Base-by-base conservation (phyloP, 2,329 filamentous ascomycete genomes). In the Exophiala viscosa region DNA sequence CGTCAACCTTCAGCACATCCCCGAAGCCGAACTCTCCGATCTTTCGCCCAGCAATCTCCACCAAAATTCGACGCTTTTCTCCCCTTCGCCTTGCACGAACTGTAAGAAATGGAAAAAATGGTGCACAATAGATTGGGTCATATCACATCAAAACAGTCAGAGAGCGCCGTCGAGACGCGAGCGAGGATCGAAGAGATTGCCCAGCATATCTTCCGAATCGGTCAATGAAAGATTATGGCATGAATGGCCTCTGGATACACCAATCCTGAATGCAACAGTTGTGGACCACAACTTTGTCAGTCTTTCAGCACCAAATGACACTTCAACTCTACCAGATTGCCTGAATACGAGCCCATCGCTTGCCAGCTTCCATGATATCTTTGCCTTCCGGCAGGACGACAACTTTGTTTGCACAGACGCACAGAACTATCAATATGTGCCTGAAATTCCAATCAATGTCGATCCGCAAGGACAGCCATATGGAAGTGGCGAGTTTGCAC, bases 71-170 rank as follows among this genome's bases (percentile, higher is more conserved):
- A 35, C 45, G 52, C 5, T 51, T 13, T 40, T 45, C 9, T 28
- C 11, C 34, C 58, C 28, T 7, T 56, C 42, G 35, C 63, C 70
- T 11, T 75, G 72, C 50, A 66, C 69, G 1, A 74, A 75, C 45
- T 75, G 72, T 60, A 70, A 67, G 41, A 70, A 72, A 61, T 74
- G 51, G 51, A 54, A 49, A 34, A 54, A 54, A 32, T 18, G 20
- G 7, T 54, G 51, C 41, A 54, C 51, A 14, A 49, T 49, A n/a
- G 51, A 54, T 8, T 54, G 51, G 51, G 44, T 54, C 17, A 40
- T 36, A 40, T 67, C 66, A 58, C 54, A 54, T 55, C 14, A 56
- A 53, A 43, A 15, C 18, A 42, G 39, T 17, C 49, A 39, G 15
- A 32, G 42, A 15, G 28, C 42, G 33, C 31, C 43, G 15, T 18